Conservation (phyloP, 306 rosid species). For the Prinsepia uniflora region DNA sequence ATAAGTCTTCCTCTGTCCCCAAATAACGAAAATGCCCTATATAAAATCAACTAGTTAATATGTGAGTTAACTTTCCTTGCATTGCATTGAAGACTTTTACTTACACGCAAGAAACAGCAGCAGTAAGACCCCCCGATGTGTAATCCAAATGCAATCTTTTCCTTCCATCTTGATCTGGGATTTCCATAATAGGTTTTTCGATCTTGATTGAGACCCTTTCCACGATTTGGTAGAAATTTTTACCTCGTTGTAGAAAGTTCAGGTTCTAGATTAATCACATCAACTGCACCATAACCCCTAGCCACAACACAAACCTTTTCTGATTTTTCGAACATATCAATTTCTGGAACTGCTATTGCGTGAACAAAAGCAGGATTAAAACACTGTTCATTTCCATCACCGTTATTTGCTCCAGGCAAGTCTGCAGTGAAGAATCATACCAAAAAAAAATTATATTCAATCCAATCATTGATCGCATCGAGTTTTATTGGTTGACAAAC, state of each 20-base stretch:
- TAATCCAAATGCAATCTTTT: conserved; percentile 70
- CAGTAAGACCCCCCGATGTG: conserved; percentile 72
- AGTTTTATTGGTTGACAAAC: neutral
- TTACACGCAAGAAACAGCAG: conserved; percentile 81
- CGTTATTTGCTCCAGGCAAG: conserved; percentile 36
- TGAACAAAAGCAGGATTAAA: conserved; percentile 87
- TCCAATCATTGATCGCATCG: neutral
- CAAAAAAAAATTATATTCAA: neutral
- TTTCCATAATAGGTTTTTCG: conserved; percentile 36
- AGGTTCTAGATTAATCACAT: conserved; percentile 61
- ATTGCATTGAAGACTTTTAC: conserved; percentile 32
- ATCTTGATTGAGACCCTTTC: conserved; percentile 56
- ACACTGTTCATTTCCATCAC: conserved; percentile 49
- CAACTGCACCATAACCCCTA: conserved; percentile 77
- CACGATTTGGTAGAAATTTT: conserved; percentile 46
- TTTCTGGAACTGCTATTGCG: conserved; percentile 77
- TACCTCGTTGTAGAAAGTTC: conserved; percentile 43
- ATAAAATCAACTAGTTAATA: conserved; percentile 29
- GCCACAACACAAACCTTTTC: conserved; percentile 76
- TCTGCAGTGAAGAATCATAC: conserved; percentile 42
- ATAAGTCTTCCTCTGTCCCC: conserved; percentile 84
- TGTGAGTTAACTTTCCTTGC: conserved; percentile 13
- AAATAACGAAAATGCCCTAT: conserved; percentile 77
- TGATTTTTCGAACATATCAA: conserved; percentile 63
- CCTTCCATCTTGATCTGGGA: conserved; percentile 41